phyloP scores from a whole-genome alignment of 495 filamentous ascomycete genomes.

The Hypoxylon rickii region DNA sequence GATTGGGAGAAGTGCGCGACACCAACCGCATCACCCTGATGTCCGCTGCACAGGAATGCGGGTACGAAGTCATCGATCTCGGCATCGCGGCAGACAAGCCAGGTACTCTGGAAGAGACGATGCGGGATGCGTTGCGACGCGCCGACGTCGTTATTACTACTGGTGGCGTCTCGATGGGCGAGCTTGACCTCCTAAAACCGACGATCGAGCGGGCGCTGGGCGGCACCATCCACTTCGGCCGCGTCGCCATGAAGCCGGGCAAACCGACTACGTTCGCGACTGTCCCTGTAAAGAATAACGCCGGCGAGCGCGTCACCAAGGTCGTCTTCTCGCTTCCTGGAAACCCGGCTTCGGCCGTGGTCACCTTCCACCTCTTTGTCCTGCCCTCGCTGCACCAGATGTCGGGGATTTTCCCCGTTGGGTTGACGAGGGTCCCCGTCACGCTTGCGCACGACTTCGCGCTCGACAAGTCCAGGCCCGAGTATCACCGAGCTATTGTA shows the following conservation, averaged over 20 bases:
- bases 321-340: conserved; percentile 91
- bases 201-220: conserved; percentile 90
- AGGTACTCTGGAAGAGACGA: conserved; percentile 73
- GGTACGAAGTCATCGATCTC: conserved; percentile 80
- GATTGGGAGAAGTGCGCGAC: conserved; percentile 85
- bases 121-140: conserved; percentile 71
- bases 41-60: conserved; percentile 73
- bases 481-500: conserved; percentile 83
- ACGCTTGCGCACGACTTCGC: conserved; percentile 70
- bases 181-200: conserved; percentile 95
- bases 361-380: conserved; percentile 93
- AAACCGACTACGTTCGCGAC: conserved; percentile 98
- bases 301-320: conserved; percentile 61
- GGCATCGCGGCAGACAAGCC: conserved; percentile 84
- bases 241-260: conserved; percentile 96
- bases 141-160: conserved; percentile 89
- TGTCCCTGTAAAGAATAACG: conserved; percentile 66
- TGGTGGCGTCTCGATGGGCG: conserved; percentile 97
- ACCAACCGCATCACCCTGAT: conserved; percentile 88
- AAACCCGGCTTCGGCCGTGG: conserved; percentile 90
- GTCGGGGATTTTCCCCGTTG: conserved; percentile 62
- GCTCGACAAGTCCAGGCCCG: conserved; percentile 73
- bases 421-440: conserved; percentile 73
- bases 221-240: conserved; percentile 95
- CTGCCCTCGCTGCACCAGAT: conserved; percentile 81